phyloP scores from a whole-genome alignment of 257 asterid species.

The Solanum megistacrolobum region DNA sequence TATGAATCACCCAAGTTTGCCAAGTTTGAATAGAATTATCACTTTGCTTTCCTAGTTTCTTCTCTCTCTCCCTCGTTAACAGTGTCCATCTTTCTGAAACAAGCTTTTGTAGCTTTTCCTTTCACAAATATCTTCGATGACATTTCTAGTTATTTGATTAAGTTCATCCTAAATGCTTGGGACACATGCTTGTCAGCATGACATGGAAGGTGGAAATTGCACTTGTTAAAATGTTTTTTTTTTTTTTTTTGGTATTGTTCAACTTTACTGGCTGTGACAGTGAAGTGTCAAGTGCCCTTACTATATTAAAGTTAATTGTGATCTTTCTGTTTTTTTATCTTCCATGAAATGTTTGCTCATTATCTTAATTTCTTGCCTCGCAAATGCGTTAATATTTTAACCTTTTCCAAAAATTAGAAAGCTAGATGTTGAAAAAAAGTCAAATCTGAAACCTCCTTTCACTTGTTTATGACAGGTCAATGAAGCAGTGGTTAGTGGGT shows the following conservation, averaged over 20 bases:
- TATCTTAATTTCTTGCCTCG: background rate
- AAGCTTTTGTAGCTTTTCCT: background rate
- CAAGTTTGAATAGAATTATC: background rate
- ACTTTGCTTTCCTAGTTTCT: background rate
- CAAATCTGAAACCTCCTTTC: background rate
- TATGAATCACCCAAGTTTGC: background rate
- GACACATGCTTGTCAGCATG: background rate
- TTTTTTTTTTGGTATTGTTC: background rate
- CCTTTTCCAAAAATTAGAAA: background rate
- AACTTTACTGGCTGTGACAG: background rate
- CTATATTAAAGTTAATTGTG: background rate
- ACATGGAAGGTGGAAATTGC: background rate
- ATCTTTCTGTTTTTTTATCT: background rate
- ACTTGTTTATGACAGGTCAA: conserved; percentile 49
- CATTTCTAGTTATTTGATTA: background rate
- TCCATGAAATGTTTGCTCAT: background rate
- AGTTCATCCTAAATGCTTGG: background rate
- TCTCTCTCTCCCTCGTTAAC: background rate
- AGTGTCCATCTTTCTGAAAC: background rate
- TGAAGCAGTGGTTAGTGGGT: conserved; percentile 93
- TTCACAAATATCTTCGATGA: background rate
- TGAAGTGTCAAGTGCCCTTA: background rate
- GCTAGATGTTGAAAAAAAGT: background rate
- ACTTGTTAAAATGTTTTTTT: background rate
- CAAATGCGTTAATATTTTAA: background rate